Base-by-base conservation (phyloP, 192 early-diverging fungal species). In the Coemansia sp. region DNA sequence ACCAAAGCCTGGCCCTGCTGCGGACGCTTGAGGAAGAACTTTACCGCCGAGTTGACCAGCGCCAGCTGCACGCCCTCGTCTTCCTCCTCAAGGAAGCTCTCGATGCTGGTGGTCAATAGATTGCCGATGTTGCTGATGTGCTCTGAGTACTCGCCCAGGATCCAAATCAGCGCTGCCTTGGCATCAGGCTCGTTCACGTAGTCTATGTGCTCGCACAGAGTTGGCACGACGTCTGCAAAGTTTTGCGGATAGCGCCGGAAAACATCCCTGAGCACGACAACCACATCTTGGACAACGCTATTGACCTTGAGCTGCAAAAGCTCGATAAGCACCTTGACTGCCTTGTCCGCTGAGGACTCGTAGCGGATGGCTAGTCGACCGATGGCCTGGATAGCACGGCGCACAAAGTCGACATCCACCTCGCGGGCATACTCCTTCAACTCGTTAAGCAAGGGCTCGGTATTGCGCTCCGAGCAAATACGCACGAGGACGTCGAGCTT, bases 371-470 rank as follows among this genome's bases (percentile, higher is more conserved):
- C 96, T 65, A 95, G 93, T 39, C 90, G 88, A 51, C 97, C 93
- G 71, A 99, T 98, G 4, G 96, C 96, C 27, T 86, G 80, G 36
- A 99, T 88, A 2, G 94, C 87, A 68, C 91, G 94, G 32, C 94
- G 84, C 3, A 97, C 95, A 87, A 98, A 97, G 70, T 96, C 96
- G 20, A 98, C 93, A 78, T 98, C 97, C 1, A 98, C 96, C 72
- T 98, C 96, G 60, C 92, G 94, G 12, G 93, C 92, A 70, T 98
- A 98, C 91, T 99, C 97, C 72, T 93, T 92, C 36, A 99, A 86
- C 84, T 99, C 97, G 42, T 88, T 90, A 34, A 99, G 82, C 41
- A 99, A 87, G 64, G 95, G 94, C 61, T 98, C 95, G 15, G 95
- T 85, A 69, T 96, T 97, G 64, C 87, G 84, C 61, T 93, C 92